A percentile compares a stretch with the other conserved stretches of the same genome.
phyloP scores from a whole-genome alignment of 768 basidiomycete species.

The Mycena chlorophos region DNA sequence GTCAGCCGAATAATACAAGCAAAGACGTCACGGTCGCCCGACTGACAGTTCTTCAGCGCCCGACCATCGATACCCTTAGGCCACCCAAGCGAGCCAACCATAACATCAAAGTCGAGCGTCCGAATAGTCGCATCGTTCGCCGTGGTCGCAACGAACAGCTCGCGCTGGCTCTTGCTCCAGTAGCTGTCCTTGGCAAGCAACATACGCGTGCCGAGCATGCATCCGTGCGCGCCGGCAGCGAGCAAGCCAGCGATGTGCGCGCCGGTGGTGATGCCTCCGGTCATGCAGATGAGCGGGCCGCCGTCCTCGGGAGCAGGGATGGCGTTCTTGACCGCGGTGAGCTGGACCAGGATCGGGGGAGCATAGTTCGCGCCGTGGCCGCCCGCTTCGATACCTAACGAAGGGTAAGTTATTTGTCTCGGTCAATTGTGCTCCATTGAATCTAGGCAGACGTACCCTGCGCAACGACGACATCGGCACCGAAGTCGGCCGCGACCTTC shows the following conservation, averaged over 20 bases:
- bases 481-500: background rate
- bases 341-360: background rate
- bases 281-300: background rate
- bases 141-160: background rate
- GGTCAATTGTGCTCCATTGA: background rate
- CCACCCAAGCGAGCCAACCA: conserved; percentile 4
- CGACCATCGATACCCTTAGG: conserved; percentile 4
- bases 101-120: conserved; percentile 1
- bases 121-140: background rate
- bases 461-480: background rate
- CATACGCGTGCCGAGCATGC: conserved; percentile 1
- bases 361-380: background rate
- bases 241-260: conserved; percentile 1
- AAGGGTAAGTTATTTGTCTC: too few species aligned
- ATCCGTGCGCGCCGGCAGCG: conserved; percentile 2
- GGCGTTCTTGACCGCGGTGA: background rate
- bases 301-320: background rate
- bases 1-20: too few species aligned
- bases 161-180: conserved; percentile 1
- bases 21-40: too few species aligned
- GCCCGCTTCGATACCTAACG: background rate
- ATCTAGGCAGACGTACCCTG: background rate
- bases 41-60: conserved; percentile 1
- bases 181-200: conserved; percentile 2
- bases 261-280: conserved; percentile 4